phyloP scores from a whole-genome alignment of 2,329 filamentous ascomycete genomes.

The Thielaviopsis musarum region DNA sequence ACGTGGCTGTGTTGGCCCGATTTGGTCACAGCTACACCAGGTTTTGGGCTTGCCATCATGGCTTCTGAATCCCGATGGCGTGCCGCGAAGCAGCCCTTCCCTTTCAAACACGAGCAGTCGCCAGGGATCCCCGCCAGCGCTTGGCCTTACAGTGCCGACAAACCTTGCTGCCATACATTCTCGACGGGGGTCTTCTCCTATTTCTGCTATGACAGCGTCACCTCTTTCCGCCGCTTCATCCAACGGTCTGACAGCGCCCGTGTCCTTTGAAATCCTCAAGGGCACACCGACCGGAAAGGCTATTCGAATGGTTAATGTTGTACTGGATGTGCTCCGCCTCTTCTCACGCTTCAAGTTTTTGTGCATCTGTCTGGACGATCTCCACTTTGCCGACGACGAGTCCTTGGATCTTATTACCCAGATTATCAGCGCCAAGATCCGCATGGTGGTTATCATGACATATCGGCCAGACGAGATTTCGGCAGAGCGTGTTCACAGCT shows the following conservation, averaged over 20 bases:
- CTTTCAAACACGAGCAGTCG: constrained; percentile 13
- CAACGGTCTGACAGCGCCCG: constrained; percentile 23
- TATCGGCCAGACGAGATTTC: constrained; percentile 51
- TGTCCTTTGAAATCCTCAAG: constrained; percentile 34
- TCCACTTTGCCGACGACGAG: constrained; percentile 82
- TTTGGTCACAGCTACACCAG: constrained; percentile 47
- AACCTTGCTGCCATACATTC: constrained; percentile 19
- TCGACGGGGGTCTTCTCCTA: constrained; percentile 35
- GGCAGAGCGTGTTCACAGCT: constrained; percentile 34
- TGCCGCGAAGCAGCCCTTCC: constrained; percentile 13
- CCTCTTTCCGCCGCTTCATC: constrained; percentile 26
- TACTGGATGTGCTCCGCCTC: constrained; percentile 68
- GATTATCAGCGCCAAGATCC: constrained; percentile 62
- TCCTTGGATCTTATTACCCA: constrained; percentile 69
- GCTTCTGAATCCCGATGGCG: constrained; percentile 31
- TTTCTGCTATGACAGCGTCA: constrained; percentile 28
- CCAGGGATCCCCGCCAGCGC: constrained; percentile 8
- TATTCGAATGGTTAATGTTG: constrained; percentile 71
- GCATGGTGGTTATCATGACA: constrained; percentile 68
- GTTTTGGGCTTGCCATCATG: constrained; percentile 53
- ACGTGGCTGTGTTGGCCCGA: constrained; percentile 44
- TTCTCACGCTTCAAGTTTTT: constrained; percentile 75
- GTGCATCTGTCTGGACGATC: constrained; percentile 73
- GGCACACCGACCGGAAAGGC: constrained; percentile 41
- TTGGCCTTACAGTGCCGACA: constrained; percentile 10